Conservation (phyloP, 1,284 basidiomycete genomes). For the Cryptococcus sp. region DNA sequence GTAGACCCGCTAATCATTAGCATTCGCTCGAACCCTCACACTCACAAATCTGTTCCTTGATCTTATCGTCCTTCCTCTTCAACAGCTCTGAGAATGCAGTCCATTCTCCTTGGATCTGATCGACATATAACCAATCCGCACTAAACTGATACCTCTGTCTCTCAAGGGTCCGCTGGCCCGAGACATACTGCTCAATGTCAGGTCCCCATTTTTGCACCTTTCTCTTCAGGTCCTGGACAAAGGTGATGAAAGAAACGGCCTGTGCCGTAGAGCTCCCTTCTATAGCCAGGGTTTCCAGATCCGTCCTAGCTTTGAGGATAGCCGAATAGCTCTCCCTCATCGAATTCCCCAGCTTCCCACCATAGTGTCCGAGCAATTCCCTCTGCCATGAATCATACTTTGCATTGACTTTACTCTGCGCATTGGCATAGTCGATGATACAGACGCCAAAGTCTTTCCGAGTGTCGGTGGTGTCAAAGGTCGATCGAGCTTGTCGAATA, state of each 20-base stretch:
- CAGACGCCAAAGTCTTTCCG: slow-evolving; percentile 87
- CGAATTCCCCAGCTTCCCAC: slow-evolving; percentile 79
- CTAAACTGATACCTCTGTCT: slow-evolving; percentile 95
- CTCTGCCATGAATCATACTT: slow-evolving; percentile 98
- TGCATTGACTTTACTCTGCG: slow-evolving; percentile 93
- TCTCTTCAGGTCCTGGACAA: slow-evolving; percentile 96
- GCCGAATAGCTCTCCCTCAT: slow-evolving; percentile 96
- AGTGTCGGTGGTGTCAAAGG: slow-evolving; percentile 94
- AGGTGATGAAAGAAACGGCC: slow-evolving; percentile 97
- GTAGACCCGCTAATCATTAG: slow-evolving; percentile 67
- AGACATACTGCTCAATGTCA: slow-evolving; percentile 88
- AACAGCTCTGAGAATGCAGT: slow-evolving; percentile 97
- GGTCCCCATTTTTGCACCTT: slow-evolving; percentile 97
- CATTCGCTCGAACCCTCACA: slow-evolving; percentile 2
- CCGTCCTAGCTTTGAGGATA: slow-evolving; percentile 86
- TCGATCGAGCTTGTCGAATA: slow-evolving; percentile 92
- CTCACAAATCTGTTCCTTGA: slow-evolving; percentile 74
- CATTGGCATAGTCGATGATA: slow-evolving; percentile 95
- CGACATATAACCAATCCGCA: slow-evolving; percentile 96
- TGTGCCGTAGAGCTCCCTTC: slow-evolving; percentile 71
- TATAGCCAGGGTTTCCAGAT: slow-evolving; percentile 86
- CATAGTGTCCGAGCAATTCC: slow-evolving; percentile 87
- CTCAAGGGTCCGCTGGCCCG: slow-evolving; percentile 94
- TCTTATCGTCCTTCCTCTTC: slow-evolving; percentile 95
- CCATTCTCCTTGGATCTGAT: slow-evolving; percentile 96